Evolutionary conservation across 2,329 filamentous ascomycete species (phyloP), one percentile per base, ranked within the genome.

Genomic region (Aspergillus clavatus): DNA sequence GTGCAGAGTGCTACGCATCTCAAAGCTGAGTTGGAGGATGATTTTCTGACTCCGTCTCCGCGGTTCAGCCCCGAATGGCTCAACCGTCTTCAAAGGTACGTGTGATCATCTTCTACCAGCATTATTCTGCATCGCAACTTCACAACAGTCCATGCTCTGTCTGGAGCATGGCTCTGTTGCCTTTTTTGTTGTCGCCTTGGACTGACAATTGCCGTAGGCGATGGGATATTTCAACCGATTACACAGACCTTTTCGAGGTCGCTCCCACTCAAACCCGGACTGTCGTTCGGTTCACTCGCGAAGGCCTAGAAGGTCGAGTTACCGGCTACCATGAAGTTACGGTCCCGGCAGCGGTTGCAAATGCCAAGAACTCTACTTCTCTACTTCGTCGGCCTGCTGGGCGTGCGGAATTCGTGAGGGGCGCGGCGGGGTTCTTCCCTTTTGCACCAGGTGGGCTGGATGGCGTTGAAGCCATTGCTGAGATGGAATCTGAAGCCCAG

Each of bases 291-390:
- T 98, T 98, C 66, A 86, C 83, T 36, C 80, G 93, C 44, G 89
- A 95, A 68, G 93, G 93, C 5, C 77, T 97, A 11, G 89, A 97
- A 69, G 93, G 93, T 18, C 81, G 86, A 42, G 91, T 98, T 19
- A 95, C 88, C 7, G 90, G 90, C 40, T 97, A 98, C 68, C 86
- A 84, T 62, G 93, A 96, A 65, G 87, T 97, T 40, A 96, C 93
- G 1, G 83, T 97, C 7, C 89, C 91, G 4, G 88, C 88, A 26
- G 87, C 83, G 59, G 94, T 86, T 58, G 88, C 87, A 12, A 96
- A 87, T 12, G 91, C 89, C 38, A 98, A 96, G 71, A 95, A 95
- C 62, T 96, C 89, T 2, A 97, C 90, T 0, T 95, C 89, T 4
- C 75, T 96, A 31, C 73, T 87, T 12, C 81, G 93, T 37, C 94